These are phyloP conservation scores for Salix caprea DNA, from an alignment of 345 rosid species.

Conservation along the genomic window DNA sequence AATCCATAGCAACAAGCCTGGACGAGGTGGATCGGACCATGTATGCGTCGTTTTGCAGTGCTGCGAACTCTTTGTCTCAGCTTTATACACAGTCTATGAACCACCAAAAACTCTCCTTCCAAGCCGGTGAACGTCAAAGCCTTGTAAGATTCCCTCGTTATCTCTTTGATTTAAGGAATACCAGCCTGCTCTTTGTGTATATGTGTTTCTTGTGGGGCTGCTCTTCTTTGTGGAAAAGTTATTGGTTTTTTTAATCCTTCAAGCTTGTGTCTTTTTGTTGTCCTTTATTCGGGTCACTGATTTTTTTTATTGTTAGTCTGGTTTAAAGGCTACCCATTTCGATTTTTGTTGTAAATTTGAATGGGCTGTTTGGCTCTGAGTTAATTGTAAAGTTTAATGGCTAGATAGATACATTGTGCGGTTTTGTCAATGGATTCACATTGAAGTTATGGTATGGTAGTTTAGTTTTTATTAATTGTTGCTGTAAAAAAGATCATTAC, in stretches of 20 bases:
- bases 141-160: slow-evolving; percentile 15
- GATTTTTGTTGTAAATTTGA: neutral
- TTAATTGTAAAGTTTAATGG: neutral
- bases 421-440: neutral
- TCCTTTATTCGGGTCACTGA: neutral
- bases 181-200: neutral
- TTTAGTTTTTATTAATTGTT: neutral
- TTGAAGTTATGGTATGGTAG: neutral
- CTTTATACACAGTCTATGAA: slow-evolving; percentile 52
- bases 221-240: neutral
- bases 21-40: slow-evolving; percentile 94
- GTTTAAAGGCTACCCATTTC: neutral
- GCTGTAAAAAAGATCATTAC: neutral
- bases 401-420: neutral
- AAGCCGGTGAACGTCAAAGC: slow-evolving; percentile 29
- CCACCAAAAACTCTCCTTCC: slow-evolving; percentile 33
- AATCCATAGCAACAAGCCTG: slow-evolving; percentile 69
- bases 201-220: neutral
- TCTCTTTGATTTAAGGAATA: neutral
- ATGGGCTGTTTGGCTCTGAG: neutral
- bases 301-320: neutral
- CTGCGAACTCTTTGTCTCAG: slow-evolving; percentile 92
- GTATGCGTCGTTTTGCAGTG: slow-evolving; percentile 81
- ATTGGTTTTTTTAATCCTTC: neutral
- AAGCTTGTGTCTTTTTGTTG: neutral